phyloP scores from a whole-genome alignment of 768 basidiomycete genomes.

The Gymnopilus junonius region DNA sequence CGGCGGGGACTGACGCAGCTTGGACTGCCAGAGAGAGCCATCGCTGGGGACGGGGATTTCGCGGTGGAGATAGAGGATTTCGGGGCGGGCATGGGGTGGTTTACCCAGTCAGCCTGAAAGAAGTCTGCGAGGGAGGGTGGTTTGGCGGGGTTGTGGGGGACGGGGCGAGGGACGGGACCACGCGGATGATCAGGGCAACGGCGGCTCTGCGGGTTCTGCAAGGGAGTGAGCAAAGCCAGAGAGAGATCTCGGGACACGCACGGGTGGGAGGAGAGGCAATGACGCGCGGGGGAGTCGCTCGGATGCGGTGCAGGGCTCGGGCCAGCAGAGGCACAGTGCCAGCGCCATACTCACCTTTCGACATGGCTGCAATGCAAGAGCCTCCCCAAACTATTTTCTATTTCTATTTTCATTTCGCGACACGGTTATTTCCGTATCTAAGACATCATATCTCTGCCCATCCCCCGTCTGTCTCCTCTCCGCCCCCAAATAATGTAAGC shows the following conservation, averaged over 20 bases:
- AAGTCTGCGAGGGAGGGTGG: slow-evolving; percentile 70
- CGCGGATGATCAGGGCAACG: slow-evolving; percentile 79
- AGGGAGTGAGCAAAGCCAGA: slow-evolving; percentile 22
- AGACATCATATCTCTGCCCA: slow-evolving; percentile 77
- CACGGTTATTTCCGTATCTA: slow-evolving; percentile 14
- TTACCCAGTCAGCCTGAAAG: slow-evolving; percentile 90
- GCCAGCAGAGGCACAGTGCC: slow-evolving; percentile 43
- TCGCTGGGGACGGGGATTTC: slow-evolving; percentile 56
- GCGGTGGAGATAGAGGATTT: slow-evolving; percentile 89
- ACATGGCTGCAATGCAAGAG: slow-evolving; percentile 16
- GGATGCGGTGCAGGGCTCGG: slow-evolving; percentile 77
- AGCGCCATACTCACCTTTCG: slow-evolving; percentile 10
- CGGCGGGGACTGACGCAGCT: slow-evolving; percentile 46
- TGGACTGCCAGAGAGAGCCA: slow-evolving; percentile 42
- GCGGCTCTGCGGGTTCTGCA: slow-evolving; percentile 81
- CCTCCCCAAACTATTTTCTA: slow-evolving; percentile 23
- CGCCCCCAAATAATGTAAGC: slow-evolving; percentile 64
- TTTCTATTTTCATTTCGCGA: slow-evolving; percentile 23
- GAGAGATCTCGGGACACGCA: slow-evolving; percentile 45
- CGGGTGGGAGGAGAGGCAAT: slow-evolving; percentile 93
- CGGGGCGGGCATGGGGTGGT: slow-evolving; percentile 78
- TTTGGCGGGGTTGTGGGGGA: slow-evolving; percentile 39
- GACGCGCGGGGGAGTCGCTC: slow-evolving; percentile 83
- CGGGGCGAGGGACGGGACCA: slow-evolving; percentile 59
- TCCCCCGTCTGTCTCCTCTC: slow-evolving; percentile 66